phyloP scores from a whole-genome alignment of 2,329 filamentous ascomycete genomes.

The Fusarium incarnatum region DNA sequence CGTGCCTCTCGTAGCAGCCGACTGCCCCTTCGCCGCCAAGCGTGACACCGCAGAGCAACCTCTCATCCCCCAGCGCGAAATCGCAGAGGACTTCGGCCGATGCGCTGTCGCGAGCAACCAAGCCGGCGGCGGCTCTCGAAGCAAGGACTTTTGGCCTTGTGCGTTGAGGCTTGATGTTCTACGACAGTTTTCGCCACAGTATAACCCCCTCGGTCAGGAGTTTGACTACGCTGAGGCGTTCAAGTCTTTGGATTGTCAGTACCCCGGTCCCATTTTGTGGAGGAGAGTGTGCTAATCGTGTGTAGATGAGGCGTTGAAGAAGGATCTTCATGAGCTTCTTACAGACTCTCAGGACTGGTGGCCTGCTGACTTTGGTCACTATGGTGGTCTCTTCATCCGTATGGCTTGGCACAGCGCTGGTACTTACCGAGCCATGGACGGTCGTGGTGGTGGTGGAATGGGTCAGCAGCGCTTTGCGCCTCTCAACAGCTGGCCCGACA shows the following conservation, averaged over 20 bases:
- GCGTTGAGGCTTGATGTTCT: slow-evolving; percentile 76
- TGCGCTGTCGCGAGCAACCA: slow-evolving; percentile 51
- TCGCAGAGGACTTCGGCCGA: slow-evolving; percentile 36
- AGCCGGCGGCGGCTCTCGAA: slow-evolving; percentile 73
- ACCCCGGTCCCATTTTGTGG: neutral
- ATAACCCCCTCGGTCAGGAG: slow-evolving; percentile 72
- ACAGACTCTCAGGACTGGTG: slow-evolving; percentile 85
- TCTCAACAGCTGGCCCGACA: slow-evolving; percentile 85
- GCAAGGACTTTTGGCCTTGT: slow-evolving; percentile 80
- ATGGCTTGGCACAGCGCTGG: slow-evolving; percentile 86
- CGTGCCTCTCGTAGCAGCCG: slow-evolving; percentile 27
- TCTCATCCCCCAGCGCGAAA: slow-evolving; percentile 30
- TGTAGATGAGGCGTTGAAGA: slow-evolving; percentile 70
- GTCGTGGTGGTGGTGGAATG: slow-evolving; percentile 78
- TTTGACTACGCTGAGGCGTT: slow-evolving; percentile 81
- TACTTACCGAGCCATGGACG: slow-evolving; percentile 80
- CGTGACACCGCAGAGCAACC: slow-evolving; percentile 7
- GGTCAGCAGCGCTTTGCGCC: slow-evolving; percentile 85
- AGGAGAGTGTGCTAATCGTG: slow-evolving; percentile 40
- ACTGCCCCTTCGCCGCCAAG: slow-evolving; percentile 41
- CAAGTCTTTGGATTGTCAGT: slow-evolving; percentile 70
- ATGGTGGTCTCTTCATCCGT: slow-evolving; percentile 82
- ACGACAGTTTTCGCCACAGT: slow-evolving; percentile 73
- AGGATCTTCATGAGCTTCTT: slow-evolving; percentile 77
- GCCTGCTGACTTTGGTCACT: slow-evolving; percentile 86